These are phyloP conservation scores for Carex kokanica DNA, from an alignment of 176 grass and related monocot species.

Conservation along the genomic window DNA sequence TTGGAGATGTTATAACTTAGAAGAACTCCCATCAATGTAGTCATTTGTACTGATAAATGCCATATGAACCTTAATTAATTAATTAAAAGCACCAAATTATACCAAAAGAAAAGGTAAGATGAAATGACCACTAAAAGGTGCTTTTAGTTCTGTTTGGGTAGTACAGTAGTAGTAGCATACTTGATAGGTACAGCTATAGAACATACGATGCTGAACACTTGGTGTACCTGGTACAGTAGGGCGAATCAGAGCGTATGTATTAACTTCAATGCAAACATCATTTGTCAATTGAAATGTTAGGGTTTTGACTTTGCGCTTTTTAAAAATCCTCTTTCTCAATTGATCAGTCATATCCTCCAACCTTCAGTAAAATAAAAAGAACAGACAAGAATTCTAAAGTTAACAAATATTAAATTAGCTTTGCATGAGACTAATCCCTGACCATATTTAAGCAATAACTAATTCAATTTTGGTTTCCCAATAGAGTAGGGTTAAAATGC, in stretches of 20 bases:
- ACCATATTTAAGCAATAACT: not conserved
- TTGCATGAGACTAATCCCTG: not conserved
- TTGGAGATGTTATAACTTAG: not conserved
- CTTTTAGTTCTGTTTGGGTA: not conserved
- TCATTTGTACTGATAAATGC: constrained; percentile 5
- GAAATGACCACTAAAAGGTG: not conserved
- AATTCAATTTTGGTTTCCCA: constrained; percentile 2
- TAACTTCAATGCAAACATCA: constrained; percentile 85
- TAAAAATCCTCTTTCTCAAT: constrained; percentile 84
- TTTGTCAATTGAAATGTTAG: constrained; percentile 73
- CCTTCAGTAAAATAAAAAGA: constrained; percentile 39
- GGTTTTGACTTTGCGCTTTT: constrained; percentile 87
- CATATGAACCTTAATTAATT: constrained; percentile 1
- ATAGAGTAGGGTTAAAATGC: no score
- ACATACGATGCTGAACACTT: constrained; percentile 20
- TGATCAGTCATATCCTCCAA: constrained; percentile 82
- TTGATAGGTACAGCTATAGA: constrained; percentile 18
- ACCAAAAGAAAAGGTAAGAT: not conserved
- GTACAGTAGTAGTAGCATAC: constrained; percentile 3
- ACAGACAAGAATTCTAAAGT: not conserved
- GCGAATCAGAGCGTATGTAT: constrained; percentile 75
- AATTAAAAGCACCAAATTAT: not conserved
- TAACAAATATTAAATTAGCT: not conserved
- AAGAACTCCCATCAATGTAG: not conserved
- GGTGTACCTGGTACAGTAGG: constrained; percentile 67